phyloP scores from a whole-genome alignment of 1,139 yeast genomes.

The Kurtzmaniella quercitrusa region DNA sequence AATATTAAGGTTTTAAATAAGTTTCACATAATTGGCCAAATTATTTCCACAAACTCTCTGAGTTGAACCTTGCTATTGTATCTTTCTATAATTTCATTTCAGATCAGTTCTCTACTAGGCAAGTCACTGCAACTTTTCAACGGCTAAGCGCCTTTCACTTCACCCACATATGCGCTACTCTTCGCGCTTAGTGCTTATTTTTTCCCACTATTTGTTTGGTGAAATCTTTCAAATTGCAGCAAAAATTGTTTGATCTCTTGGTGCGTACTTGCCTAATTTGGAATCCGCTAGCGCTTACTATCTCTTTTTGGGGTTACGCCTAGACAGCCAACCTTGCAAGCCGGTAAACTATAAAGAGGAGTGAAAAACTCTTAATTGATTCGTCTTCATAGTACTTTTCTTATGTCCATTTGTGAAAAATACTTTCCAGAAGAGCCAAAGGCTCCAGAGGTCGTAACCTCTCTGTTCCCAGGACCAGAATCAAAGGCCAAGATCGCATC shows the following conservation, averaged over 20 bases:
- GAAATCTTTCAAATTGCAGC: background rate
- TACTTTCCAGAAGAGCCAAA: conserved; percentile 70
- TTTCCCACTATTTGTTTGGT: background rate
- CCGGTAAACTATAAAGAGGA: conserved; percentile 1
- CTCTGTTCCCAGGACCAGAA: conserved; percentile 62
- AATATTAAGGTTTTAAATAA: no score
- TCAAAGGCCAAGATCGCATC: conserved; percentile 42
- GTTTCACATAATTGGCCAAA: no score
- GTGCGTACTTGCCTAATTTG: background rate
- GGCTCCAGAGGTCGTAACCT: conserved; percentile 50
- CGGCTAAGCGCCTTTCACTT: background rate
- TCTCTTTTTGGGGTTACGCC: conserved; percentile 1
- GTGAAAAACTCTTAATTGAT: background rate
- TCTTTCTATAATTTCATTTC: background rate
- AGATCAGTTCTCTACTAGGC: background rate
- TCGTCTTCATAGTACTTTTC: background rate
- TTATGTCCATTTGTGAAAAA: conserved; percentile 42
- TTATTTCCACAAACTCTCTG: no score
- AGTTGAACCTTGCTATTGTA: background rate
- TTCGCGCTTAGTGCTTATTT: background rate
- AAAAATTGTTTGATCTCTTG: background rate
- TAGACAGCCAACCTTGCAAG: background rate
- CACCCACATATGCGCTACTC: background rate
- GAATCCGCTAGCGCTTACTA: conserved; percentile 1
- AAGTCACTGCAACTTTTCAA: background rate